Percentiles rank a stretch among this genome's conserved stretches.
Evolutionary conservation across 768 basidiomycete species (phyloP).

Genomic region (Mycena galericulata): DNA sequence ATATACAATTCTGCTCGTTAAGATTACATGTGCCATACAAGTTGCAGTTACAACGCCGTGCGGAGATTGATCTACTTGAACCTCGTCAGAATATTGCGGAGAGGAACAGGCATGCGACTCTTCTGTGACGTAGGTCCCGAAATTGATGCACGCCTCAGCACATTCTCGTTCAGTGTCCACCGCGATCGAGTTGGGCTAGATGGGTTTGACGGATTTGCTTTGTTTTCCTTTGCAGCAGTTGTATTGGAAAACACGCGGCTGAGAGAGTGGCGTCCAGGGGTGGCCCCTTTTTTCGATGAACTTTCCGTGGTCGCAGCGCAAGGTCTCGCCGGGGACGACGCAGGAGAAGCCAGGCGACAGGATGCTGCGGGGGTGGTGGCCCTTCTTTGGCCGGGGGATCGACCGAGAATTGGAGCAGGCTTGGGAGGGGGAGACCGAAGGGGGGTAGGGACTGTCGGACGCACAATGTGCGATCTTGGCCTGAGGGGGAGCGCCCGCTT

Average conservation of each 20-base stretch:
- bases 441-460: conserved; percentile 25
- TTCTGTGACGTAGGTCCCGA: conserved; percentile 43
- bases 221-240: conserved; percentile 33
- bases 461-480: conserved; percentile 23
- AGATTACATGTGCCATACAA: not conserved
- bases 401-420: conserved; percentile 9
- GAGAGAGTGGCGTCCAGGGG: conserved; percentile 49
- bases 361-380: conserved; percentile 15
- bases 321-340: conserved; percentile 5
- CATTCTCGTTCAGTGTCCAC: conserved; percentile 50
- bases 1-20: not conserved
- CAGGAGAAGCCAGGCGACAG: conserved; percentile 13
- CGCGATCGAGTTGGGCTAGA: conserved; percentile 37
- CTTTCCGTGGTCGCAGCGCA: conserved; percentile 6
- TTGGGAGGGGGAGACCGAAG: conserved; percentile 32
- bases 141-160: conserved; percentile 42
- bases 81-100: conserved; percentile 59
- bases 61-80: conserved; percentile 50
- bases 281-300: conserved; percentile 13
- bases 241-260: conserved; percentile 39
- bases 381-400: conserved; percentile 13
- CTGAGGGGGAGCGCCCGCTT: conserved; percentile 19
- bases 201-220: conserved; percentile 30
- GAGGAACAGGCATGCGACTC: conserved; percentile 59
- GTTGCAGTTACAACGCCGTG: not conserved